Conservation (phyloP, 768 basidiomycete genomes). For the Auricularia cornea region DNA sequence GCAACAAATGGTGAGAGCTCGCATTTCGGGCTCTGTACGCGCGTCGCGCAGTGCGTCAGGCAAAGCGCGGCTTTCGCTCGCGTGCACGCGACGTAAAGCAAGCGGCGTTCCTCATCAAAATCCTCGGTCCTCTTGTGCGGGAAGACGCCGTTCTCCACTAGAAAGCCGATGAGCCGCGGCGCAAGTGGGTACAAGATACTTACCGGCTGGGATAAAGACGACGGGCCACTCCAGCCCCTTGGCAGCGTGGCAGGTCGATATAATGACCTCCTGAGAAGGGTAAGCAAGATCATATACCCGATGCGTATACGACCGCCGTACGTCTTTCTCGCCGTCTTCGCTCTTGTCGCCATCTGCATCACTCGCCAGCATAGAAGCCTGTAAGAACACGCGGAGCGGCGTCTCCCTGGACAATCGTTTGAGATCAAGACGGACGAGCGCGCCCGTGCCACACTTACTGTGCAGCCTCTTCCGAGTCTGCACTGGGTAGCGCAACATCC, state of each 20-base stretch:
- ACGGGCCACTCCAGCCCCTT: constrained; percentile 93
- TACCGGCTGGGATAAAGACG: constrained; percentile 69
- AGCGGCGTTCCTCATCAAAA: constrained; percentile 72
- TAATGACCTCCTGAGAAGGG: constrained; percentile 58
- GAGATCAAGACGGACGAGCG: not conserved
- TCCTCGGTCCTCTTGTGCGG: constrained; percentile 71
- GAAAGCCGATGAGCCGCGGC: no score
- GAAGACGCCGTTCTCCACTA: constrained; percentile 67
- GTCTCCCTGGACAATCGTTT: constrained; percentile 31
- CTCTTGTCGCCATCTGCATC: constrained; percentile 55
- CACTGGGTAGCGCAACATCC: constrained; percentile 7
- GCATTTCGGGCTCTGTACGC: constrained; percentile 13
- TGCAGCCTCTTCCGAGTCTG: not conserved
- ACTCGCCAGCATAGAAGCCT: constrained; percentile 76
- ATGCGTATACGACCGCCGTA: constrained; percentile 19
- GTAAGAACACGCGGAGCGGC: constrained; percentile 62
- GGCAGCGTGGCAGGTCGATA: constrained; percentile 81
- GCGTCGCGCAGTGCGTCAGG: constrained; percentile 38
- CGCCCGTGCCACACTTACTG: not conserved
- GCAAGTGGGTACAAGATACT: no score
- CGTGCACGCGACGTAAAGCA: constrained; percentile 86
- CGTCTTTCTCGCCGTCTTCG: constrained; percentile 40
- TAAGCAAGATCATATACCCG: not conserved
- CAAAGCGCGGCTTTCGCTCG: constrained; percentile 69
- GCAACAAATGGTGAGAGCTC: constrained; percentile 52